Evolutionary conservation across 768 basidiomycete genomes (phyloP).

Genomic region (Albatrellus ellisii): DNA sequence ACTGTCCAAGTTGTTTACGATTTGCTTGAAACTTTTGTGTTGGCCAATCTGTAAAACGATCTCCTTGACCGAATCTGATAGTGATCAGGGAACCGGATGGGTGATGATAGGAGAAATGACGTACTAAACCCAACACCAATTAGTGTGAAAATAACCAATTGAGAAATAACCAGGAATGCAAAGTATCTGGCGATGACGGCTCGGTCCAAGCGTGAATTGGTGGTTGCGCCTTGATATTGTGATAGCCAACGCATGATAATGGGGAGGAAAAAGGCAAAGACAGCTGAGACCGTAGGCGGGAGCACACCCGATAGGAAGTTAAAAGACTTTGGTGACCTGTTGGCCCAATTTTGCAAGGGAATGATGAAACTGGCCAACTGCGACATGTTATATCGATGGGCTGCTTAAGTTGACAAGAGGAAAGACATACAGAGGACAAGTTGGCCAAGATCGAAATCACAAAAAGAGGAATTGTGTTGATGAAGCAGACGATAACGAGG

Average conservation of each 20-base stretch:
- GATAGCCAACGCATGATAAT: slow-evolving; percentile 80
- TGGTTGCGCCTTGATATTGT: slow-evolving; percentile 55
- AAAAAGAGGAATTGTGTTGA: slow-evolving; percentile 89
- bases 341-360: slow-evolving; percentile 65
- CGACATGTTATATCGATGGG: slow-evolving; percentile 4
- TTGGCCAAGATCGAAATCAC: slow-evolving; percentile 89
- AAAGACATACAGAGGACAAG: slow-evolving; percentile 51
- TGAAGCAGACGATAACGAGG: slow-evolving; percentile 72
- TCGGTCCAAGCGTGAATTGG: slow-evolving; percentile 74
- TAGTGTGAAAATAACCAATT: slow-evolving; percentile 87
- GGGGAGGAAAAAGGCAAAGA: slow-evolving; percentile 87
- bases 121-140: slow-evolving; percentile 81
- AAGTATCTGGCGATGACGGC: slow-evolving; percentile 89
- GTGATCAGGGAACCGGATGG: slow-evolving; percentile 3
- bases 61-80: slow-evolving; percentile 22
- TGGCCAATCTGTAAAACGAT: slow-evolving; percentile 35
- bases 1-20: slow-evolving; percentile 35
- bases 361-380: slow-evolving; percentile 55
- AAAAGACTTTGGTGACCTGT: slow-evolving; percentile 52
- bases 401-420: neutral
- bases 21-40: slow-evolving; percentile 30
- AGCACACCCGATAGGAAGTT: slow-evolving; percentile 85
- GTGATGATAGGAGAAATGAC: slow-evolving; percentile 17
- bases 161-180: slow-evolving; percentile 86
- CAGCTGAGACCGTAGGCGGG: slow-evolving; percentile 76